A percentile compares a stretch with the other conserved stretches of the same genome.
These are phyloP conservation scores for Penicillium pulvis DNA, from an alignment of 495 filamentous ascomycete species.

Conservation along the genomic window DNA sequence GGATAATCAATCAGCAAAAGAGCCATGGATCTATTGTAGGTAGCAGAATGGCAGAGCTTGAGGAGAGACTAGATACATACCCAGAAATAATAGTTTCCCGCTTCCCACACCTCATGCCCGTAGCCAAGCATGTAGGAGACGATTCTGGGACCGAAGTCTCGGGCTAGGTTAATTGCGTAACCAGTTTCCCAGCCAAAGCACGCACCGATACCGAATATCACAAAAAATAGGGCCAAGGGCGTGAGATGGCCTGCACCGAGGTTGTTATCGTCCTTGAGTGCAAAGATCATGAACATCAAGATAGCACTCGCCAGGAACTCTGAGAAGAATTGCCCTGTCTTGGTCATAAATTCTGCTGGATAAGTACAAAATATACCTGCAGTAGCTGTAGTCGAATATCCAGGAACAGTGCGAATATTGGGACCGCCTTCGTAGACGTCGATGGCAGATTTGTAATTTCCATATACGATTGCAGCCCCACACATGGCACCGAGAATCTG, in stretches of 20 bases:
- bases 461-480: conserved; percentile 57
- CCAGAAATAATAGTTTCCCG: conserved; percentile 67
- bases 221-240: conserved; percentile 62
- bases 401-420: conserved; percentile 57
- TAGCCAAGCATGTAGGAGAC: conserved; percentile 64
- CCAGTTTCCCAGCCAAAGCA: conserved; percentile 73
- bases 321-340: conserved; percentile 60
- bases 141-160: conserved; percentile 69
- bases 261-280: conserved; percentile 62
- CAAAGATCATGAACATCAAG: conserved; percentile 69
- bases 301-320: conserved; percentile 64
- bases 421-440: conserved; percentile 56
- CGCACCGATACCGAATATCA: conserved; percentile 66
- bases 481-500: conserved; percentile 59
- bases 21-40: not conserved
- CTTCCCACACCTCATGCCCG: conserved; percentile 62
- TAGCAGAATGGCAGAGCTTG: not conserved
- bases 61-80: conserved; percentile 33
- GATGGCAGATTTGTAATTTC: conserved; percentile 58
- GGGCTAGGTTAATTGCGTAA: conserved; percentile 67
- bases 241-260: conserved; percentile 49
- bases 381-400: conserved; percentile 56
- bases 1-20: not conserved
- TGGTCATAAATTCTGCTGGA: conserved; percentile 61
- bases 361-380: conserved; percentile 70